A percentile compares a stretch with the other conserved stretches of the same genome.
These are phyloP conservation scores for Hypomontagnella submonticulosa DNA, from an alignment of 495 filamentous ascomycete species.

Conservation along the genomic window DNA sequence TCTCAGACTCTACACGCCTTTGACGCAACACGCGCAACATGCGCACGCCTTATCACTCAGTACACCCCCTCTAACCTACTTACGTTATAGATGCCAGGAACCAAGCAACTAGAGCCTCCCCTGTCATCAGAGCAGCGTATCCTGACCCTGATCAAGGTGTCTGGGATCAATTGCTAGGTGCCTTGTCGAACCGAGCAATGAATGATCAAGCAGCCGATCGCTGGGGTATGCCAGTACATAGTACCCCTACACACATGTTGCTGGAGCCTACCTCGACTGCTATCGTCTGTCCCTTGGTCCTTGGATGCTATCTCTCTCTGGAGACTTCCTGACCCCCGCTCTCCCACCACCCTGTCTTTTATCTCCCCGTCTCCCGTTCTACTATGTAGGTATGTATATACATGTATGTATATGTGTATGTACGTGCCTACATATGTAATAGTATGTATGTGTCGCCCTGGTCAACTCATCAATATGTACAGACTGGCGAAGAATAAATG, in stretches of 20 bases:
- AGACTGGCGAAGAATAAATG: constrained; percentile 24
- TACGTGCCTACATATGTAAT: constrained; percentile 13
- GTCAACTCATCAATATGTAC: constrained; percentile 17
- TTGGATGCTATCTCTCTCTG: constrained; percentile 20
- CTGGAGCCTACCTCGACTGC: constrained; percentile 24
- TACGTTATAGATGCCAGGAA: constrained; percentile 44
- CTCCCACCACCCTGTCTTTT: constrained; percentile 25
- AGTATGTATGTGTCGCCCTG: constrained; percentile 11
- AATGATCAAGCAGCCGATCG: constrained; percentile 43
- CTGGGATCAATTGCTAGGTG: constrained; percentile 41
- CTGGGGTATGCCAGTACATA: constrained; percentile 39
- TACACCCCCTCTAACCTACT: constrained; percentile 26
- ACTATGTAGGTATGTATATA: constrained; percentile 5
- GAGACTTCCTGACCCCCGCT: constrained; percentile 27
- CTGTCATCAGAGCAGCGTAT: constrained; percentile 34
- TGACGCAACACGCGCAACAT: constrained; percentile 33
- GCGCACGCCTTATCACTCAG: constrained; percentile 29
- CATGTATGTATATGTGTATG: constrained; percentile 3
- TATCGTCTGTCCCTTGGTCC: constrained; percentile 30
- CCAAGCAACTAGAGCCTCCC: constrained; percentile 35
- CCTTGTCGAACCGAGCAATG: constrained; percentile 36
- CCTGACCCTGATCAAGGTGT: constrained; percentile 21
- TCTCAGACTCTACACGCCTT: constrained; percentile 36
- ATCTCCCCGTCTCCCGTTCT: constrained; percentile 24
- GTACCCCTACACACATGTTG: constrained; percentile 19